Evolutionary conservation across 192 early-diverging fungal genomes (phyloP).

Genomic region (Anaeromyces robustus): DNA sequence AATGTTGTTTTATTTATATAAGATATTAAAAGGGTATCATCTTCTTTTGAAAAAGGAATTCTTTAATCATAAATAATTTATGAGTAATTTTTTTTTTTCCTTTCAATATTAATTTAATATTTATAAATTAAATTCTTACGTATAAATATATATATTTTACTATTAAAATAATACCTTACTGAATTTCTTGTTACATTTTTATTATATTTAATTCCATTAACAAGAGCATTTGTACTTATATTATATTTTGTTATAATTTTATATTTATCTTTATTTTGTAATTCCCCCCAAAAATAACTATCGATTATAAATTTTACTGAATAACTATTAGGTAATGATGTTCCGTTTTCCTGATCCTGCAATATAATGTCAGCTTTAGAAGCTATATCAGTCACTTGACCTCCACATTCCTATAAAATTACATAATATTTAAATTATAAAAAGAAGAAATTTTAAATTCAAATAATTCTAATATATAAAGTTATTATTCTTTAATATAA

Average conservation of each 20-base stretch:
- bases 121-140: too few species aligned
- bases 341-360: neutral
- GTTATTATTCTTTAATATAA: too few species aligned
- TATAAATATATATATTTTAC: too few species aligned
- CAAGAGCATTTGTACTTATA: too few species aligned
- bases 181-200: too few species aligned
- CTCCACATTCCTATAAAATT: neutral
- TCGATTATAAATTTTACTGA: neutral
- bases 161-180: too few species aligned
- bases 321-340: neutral
- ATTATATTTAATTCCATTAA: too few species aligned
- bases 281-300: neutral
- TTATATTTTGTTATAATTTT: neutral
- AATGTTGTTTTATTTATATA: neutral
- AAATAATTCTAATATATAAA: neutral
- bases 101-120: neutral
- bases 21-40: neutral
- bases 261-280: neutral
- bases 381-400: neutral
- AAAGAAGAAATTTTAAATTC: too few species aligned
- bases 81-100: neutral
- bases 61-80: neutral
- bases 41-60: neutral
- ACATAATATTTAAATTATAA: neutral
- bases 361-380: neutral